These are phyloP conservation scores for Acmispon strigosus DNA, from an alignment of 306 rosid species.

Conservation along the genomic window DNA sequence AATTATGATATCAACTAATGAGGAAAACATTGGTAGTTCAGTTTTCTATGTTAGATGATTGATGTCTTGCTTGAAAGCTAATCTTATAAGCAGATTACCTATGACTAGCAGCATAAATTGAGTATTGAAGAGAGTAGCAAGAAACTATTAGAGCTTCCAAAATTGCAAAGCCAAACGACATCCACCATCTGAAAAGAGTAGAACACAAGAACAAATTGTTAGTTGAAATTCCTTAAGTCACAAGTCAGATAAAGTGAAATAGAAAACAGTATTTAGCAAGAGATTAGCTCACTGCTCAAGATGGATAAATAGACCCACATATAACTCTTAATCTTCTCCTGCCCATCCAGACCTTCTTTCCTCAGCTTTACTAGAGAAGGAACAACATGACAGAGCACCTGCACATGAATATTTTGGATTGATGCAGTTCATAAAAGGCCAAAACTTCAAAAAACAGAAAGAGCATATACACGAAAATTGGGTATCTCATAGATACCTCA, in stretches of 20 bases:
- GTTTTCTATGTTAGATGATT: neutral
- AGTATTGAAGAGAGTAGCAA: conserved; percentile 91
- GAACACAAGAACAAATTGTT: conserved; percentile 22
- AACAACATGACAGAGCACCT: conserved; percentile 84
- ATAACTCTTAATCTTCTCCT: conserved; percentile 96
- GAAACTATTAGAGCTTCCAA: conserved; percentile 75
- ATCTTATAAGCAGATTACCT: conserved; percentile 43
- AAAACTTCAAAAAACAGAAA: neutral
- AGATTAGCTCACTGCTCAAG: conserved; percentile 51
- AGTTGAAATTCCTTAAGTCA: conserved; percentile 23
- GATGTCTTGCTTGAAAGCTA: neutral
- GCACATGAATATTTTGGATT: conserved; percentile 22
- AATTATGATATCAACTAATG: neutral
- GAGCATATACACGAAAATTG: conserved; percentile 1
- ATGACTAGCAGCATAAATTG: conserved; percentile 66
- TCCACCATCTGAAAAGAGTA: conserved; percentile 81
- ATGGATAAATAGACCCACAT: conserved; percentile 84
- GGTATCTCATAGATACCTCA: neutral
- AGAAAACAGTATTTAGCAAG: conserved; percentile 24
- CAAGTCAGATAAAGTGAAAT: neutral
- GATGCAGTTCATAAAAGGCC: neutral
- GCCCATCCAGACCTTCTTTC: conserved; percentile 97
- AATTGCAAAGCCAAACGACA: conserved; percentile 92
- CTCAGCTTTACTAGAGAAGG: conserved; percentile 95
- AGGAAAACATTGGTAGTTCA: conserved; percentile 4